A percentile compares a stretch with the other conserved stretches of the same genome.
Conservation (phyloP, 768 basidiomycete genomes). For the Obba rivulosa region DNA sequence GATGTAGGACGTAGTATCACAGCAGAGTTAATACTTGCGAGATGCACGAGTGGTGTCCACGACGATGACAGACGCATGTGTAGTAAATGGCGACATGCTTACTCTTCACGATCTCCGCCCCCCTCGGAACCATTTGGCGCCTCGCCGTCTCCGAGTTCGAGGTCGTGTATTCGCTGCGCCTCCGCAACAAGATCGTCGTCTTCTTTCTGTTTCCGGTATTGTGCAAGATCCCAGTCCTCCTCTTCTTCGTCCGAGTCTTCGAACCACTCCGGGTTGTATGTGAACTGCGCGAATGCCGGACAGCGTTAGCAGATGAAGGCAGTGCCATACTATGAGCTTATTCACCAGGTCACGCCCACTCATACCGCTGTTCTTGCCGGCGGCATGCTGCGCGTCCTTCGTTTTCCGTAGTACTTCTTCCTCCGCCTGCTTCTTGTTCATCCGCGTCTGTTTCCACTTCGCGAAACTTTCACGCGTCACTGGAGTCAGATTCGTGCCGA, state of each 20-base stretch:
- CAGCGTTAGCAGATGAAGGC: not conserved
- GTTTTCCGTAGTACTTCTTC: slow-evolving; percentile 73
- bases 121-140: slow-evolving; percentile 26
- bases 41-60: not conserved
- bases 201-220: slow-evolving; percentile 59
- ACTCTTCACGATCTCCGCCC: slow-evolving; percentile 20
- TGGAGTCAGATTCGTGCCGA: slow-evolving; percentile 85
- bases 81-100: not conserved
- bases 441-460: slow-evolving; percentile 89
- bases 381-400: slow-evolving; percentile 74
- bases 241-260: slow-evolving; percentile 61
- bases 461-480: slow-evolving; percentile 91
- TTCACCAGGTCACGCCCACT: slow-evolving; percentile 89
- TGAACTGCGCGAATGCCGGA: slow-evolving; percentile 54
- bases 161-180: slow-evolving; percentile 43
- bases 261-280: slow-evolving; percentile 95
- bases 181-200: slow-evolving; percentile 53
- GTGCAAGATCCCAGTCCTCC: slow-evolving; percentile 44
- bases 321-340: slow-evolving; percentile 8
- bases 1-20: slow-evolving; percentile 9
- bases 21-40: not conserved
- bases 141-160: slow-evolving; percentile 30
- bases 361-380: slow-evolving; percentile 92
- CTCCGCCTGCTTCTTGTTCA: slow-evolving; percentile 95
- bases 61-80: not conserved